phyloP scores from a whole-genome alignment of 768 basidiomycete genomes.

The Galerina marginata region DNA sequence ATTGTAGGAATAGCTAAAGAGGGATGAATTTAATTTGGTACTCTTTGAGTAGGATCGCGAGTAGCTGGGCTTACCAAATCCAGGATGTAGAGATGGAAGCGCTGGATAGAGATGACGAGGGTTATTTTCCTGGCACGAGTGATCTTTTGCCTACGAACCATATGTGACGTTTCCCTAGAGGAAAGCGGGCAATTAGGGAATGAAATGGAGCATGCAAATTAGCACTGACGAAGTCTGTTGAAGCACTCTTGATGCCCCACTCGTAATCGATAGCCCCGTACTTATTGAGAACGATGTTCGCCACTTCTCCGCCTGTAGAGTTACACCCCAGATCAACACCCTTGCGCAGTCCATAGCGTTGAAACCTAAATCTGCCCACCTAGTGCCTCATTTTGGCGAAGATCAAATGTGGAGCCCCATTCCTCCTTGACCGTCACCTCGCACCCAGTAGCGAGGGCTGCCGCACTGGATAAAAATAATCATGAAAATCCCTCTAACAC shows the following conservation, averaged over 20 bases:
- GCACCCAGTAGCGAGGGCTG: slow-evolving; percentile 71
- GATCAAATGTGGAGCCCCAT: slow-evolving; percentile 49
- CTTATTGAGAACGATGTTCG: slow-evolving; percentile 60
- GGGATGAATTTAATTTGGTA: background rate
- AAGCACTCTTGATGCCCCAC: slow-evolving; percentile 72
- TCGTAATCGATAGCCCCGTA: slow-evolving; percentile 68
- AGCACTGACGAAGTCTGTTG: slow-evolving; percentile 79
- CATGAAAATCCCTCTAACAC: background rate
- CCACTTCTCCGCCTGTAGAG: slow-evolving; percentile 64
- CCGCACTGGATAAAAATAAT: slow-evolving; percentile 50
- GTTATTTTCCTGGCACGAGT: background rate
- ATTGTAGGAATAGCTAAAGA: slow-evolving; percentile 77
- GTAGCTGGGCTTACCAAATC: slow-evolving; percentile 50
- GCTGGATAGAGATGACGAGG: slow-evolving; percentile 29
- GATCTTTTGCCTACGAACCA: slow-evolving; percentile 43
- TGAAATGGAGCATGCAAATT: background rate
- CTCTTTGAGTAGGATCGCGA: background rate
- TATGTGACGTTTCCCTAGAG: slow-evolving; percentile 77
- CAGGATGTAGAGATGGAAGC: slow-evolving; percentile 75
- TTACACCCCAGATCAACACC: background rate
- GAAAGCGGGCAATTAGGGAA: background rate
- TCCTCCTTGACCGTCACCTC: slow-evolving; percentile 45
- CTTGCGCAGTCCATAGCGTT: background rate
- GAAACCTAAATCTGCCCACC: slow-evolving; percentile 37
- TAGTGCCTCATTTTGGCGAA: slow-evolving; percentile 71